Conservation (phyloP, 2,329 filamentous ascomycete genomes). For the Pseudogymnoascus sp. region DNA sequence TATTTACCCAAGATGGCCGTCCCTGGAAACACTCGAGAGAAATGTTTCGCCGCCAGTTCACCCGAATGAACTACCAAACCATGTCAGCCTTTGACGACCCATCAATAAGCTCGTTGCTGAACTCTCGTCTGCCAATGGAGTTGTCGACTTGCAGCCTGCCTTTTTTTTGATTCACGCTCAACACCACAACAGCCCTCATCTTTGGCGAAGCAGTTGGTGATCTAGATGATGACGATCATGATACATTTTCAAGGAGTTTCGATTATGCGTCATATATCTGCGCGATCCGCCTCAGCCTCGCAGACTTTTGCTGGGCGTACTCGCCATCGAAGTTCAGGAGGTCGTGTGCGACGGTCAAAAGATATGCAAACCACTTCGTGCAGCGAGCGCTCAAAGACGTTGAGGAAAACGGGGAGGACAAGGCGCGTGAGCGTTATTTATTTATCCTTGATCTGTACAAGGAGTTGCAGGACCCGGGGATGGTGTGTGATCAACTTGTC, state of each 20-base stretch:
- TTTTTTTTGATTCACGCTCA: slow-evolving; percentile 44
- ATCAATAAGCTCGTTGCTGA: not conserved
- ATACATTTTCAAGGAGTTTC: not conserved
- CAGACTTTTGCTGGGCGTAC: not conserved
- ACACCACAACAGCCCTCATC: slow-evolving; percentile 46
- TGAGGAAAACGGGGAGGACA: not conserved
- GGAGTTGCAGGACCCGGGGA: not conserved
- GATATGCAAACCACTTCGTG: not conserved
- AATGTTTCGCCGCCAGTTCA: not conserved
- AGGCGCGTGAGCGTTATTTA: not conserved
- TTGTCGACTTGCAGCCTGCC: slow-evolving; percentile 38
- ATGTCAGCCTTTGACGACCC: not conserved
- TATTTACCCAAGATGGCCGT: not conserved
- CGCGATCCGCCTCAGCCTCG: not conserved
- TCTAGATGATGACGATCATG: not conserved
- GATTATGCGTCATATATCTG: not conserved
- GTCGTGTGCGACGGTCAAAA: not conserved
- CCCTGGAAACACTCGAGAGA: not conserved
- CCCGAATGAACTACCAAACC: not conserved
- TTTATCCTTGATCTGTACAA: not conserved
- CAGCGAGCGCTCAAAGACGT: not conserved
- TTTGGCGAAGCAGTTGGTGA: slow-evolving; percentile 39
- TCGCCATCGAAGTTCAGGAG: not conserved
- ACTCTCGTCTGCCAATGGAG: not conserved
- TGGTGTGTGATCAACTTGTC: not conserved